Base-by-base conservation (phyloP, 768 basidiomycete species). In the Leccinellum rugosiceps region DNA sequence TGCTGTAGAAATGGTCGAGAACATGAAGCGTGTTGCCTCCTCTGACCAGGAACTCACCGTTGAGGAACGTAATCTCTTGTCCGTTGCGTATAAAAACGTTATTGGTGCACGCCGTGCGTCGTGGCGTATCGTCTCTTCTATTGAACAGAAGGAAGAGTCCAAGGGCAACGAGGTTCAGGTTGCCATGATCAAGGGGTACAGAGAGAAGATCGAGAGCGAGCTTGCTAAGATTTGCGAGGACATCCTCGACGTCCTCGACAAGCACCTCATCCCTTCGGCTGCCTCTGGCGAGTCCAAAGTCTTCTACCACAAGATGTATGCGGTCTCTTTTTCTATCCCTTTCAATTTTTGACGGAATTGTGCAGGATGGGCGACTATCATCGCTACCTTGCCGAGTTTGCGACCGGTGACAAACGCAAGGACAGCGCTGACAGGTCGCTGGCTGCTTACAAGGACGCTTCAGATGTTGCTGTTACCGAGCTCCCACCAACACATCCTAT, bases 241-340 rank as follows among this genome's bases (percentile, higher is more conserved):
- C 73, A 97, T 98, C 70, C 90, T 98, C 67, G 87, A 92, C 62
- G 94, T 98, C 52, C 90, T 98, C 65, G 93, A 95, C 76, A 93
- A 96, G 81, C 94, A 97, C 82, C 88, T 98, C 68, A 97, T 93
- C 67, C 94, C 94, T 61, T 95, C 94, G 11, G 96, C 96, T 52
- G 93, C 92, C 60, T 89, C 92, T 56, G 94, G 95, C 71, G 96
- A 98, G 78, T 93, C 90, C 58, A 96, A 97, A 81, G 95, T 98
- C 57, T 98, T 98, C 85, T 98, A 98, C 82, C 94, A 96, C 85
- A 98, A 98, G 87, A 94, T 97, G 93, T 94, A 66, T 62, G 92
- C 70, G 54, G 23, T 23, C 46, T 15, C 32, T 49, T 48, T 13
- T 15, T 10, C 28, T 11, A 1, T 9, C 19, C 7, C 25, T 23